Evolutionary conservation across 2,329 filamentous ascomycete genomes (phyloP), one percentile per base, ranked within the genome.

Genomic region (Fusarium drepaniforme): DNA sequence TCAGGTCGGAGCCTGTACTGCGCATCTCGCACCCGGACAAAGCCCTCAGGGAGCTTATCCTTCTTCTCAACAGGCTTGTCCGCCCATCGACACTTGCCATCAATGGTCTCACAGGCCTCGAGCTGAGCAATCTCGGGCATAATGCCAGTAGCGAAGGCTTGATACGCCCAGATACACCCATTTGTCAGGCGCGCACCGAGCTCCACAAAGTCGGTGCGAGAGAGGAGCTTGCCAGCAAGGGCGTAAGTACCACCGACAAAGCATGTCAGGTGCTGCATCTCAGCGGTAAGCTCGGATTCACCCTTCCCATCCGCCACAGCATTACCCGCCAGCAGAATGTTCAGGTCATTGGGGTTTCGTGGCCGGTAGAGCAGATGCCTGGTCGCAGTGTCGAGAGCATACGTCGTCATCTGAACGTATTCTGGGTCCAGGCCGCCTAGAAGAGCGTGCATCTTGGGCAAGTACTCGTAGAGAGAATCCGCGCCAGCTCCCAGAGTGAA

Each of bases 191-290:
- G 85, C 11, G 83, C 82, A n/a, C 84, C 88, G 18, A 87, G 78
- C 53, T 84, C 81, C 63, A 90, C 80, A 71, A 89, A 84, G 77
- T 88, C 84, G 4, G 82, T 79, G 21, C 84, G 82, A 1, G 83
- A 80, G 67, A 93, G 89, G 30, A 94, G 84, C 70, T 88, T 90
- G 2, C 92, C 90, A 2, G 89, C 91, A 40, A 95, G 87, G 1
- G 86, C 93, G 56, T 93, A 91, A 85, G 93, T 91, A 12, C 92
- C 93, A 8, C 93, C 93, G 4, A 89, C 85, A 79, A 94, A 95
- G 81, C 93, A 95, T 4, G 89, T 88, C 3, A 94, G 84, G 79
- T 95, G 93, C 68, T 92, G 81, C 80, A 83, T 83, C 67, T 84
- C 81, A 25, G 79, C 72, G 11, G 75, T 74, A 18, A 84, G 80